phyloP scores from a whole-genome alignment of 2,329 filamentous ascomycete species.

The Monilinia laxa region DNA sequence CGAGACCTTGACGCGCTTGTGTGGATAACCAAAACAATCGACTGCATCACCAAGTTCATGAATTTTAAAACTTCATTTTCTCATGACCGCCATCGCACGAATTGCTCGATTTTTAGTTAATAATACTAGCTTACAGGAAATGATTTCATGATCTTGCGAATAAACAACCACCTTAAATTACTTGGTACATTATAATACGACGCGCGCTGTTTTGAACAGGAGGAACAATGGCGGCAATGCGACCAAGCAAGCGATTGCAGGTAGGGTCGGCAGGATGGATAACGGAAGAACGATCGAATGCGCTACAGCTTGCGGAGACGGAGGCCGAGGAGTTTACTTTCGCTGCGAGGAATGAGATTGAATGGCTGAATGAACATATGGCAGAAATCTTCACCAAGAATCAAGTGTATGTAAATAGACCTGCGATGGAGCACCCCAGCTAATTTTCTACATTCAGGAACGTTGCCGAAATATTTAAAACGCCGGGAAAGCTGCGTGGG shows the following conservation, averaged over 20 bases:
- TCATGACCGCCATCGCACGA: constrained; percentile 28
- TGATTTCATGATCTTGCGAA: constrained; percentile 32
- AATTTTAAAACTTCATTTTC: constrained; percentile 21
- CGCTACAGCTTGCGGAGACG: constrained; percentile 70
- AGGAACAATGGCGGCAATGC: constrained; percentile 38
- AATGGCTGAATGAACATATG: constrained; percentile 99
- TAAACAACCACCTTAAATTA: constrained; percentile 18
- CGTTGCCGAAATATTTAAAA: constrained; percentile 94
- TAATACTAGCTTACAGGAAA: constrained; percentile 24
- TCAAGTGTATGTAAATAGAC: constrained; percentile 67
- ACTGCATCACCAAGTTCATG: constrained; percentile 28
- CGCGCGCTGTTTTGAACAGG: constrained; percentile 39
- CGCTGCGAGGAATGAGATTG: constrained; percentile 87
- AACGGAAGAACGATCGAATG: constrained; percentile 76
- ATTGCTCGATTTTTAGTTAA: constrained; percentile 2
- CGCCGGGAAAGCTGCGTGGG: constrained; percentile 77
- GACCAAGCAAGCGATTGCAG: constrained; percentile 55
- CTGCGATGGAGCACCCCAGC: constrained; percentile 21
- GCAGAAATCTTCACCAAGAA: constrained; percentile 85
- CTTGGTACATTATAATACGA: constrained; percentile 26
- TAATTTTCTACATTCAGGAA: constrained; percentile 57
- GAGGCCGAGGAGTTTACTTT: constrained; percentile 93
- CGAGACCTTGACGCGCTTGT: constrained; percentile 15
- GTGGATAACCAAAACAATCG: constrained; percentile 26
- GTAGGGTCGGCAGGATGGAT: constrained; percentile 87